These are phyloP conservation scores for Phytophthora syringae DNA, from an alignment of 352 stramenopile genomes.

Conservation along the genomic window DNA sequence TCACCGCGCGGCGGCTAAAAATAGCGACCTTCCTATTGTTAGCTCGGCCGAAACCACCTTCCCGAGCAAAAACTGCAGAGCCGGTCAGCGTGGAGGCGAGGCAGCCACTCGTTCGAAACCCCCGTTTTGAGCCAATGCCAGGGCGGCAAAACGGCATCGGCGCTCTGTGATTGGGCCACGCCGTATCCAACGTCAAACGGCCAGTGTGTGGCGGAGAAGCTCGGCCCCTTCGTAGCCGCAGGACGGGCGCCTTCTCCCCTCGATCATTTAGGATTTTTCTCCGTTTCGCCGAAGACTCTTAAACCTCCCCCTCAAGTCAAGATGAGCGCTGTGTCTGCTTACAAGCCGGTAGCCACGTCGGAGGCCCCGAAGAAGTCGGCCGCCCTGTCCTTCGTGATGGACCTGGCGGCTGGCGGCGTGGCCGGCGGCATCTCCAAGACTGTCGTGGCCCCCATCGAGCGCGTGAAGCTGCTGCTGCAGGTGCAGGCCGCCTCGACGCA, in stretches of 20 bases:
- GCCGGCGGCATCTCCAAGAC: constrained; percentile 93
- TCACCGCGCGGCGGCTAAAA: not conserved
- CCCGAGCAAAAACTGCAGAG: not conserved
- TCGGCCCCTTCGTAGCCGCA: constrained; percentile 18
- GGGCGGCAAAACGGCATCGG: too few relatives aligned
- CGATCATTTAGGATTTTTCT: constrained; percentile 89
- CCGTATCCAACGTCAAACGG: constrained; percentile 43
- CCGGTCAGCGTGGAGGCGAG: constrained; percentile 2
- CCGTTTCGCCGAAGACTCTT: constrained; percentile 64
- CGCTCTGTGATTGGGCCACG: too few relatives aligned
- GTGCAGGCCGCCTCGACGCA: constrained; percentile 90
- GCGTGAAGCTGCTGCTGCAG: constrained; percentile 93
- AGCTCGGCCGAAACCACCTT: not conserved
- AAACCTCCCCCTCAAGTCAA: constrained; percentile 41
- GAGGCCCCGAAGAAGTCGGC: constrained; percentile 55
- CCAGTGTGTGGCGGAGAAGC: constrained; percentile 63
- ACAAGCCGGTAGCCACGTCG: constrained; percentile 85
- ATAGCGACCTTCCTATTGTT: not conserved
- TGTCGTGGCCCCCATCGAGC: constrained; percentile 89
- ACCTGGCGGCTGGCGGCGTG: constrained; percentile 88
- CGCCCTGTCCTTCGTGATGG: constrained; percentile 74
- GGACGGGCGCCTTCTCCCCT: not conserved
- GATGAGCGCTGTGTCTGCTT: constrained; percentile 79
- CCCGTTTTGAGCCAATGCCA: constrained; percentile 50
- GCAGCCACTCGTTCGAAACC: constrained; percentile 69